phyloP scores from a whole-genome alignment of 192 early-diverging fungal species.

The Coemansia sp. region DNA sequence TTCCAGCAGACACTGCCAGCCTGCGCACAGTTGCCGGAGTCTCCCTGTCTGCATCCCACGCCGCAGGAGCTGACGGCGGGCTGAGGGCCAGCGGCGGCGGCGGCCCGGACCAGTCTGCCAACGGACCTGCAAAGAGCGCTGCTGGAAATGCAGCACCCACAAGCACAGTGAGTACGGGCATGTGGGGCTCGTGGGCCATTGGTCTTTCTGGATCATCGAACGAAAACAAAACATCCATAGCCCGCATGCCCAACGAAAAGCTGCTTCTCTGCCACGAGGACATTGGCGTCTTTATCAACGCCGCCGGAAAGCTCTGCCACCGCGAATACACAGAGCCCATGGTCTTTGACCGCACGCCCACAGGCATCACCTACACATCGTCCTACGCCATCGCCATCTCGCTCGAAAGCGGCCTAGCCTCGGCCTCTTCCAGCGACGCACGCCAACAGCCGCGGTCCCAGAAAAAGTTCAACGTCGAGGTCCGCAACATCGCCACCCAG shows the following conservation, averaged over 20 bases:
- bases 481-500: constrained; percentile 81
- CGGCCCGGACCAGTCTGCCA: background rate
- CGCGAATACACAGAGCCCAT: constrained; percentile 47
- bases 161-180: constrained; percentile 13
- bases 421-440: background rate
- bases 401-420: background rate
- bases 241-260: constrained; percentile 52
- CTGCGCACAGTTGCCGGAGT: constrained; percentile 44
- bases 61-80: background rate
- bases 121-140: constrained; percentile 3
- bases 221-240: constrained; percentile 42
- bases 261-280: constrained; percentile 52
- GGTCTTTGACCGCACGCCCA: constrained; percentile 36
- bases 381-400: constrained; percentile 46
- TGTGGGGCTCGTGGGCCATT: constrained; percentile 55
- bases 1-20: constrained; percentile 50
- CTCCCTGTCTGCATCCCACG: constrained; percentile 3
- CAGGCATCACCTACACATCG: constrained; percentile 49
- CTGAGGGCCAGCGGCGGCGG: background rate
- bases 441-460: background rate
- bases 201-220: constrained; percentile 32
- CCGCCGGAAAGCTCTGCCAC: constrained; percentile 51
- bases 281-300: constrained; percentile 51
- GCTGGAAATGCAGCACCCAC: background rate
- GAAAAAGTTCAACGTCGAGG: constrained; percentile 65